phyloP scores from a whole-genome alignment of 2,329 filamentous ascomycete genomes.

The Mariannaea elegans region DNA sequence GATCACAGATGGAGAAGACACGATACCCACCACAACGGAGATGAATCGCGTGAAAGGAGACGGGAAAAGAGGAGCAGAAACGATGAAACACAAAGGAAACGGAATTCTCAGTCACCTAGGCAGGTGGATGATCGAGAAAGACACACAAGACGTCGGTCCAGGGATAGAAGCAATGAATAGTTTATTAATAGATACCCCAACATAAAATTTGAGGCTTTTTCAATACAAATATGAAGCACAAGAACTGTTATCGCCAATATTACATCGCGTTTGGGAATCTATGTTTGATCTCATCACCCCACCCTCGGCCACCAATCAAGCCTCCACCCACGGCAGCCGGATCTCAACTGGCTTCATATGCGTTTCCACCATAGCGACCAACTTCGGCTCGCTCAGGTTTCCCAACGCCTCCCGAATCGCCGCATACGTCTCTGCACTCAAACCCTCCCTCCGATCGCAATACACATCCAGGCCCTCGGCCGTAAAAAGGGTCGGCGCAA shows the following conservation, averaged over 20 bases:
- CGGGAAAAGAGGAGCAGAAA: conserved; percentile 17
- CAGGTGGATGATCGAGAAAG: conserved; percentile 17
- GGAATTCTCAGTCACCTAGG: conserved; percentile 28
- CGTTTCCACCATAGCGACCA: conserved; percentile 60
- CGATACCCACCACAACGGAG: not conserved
- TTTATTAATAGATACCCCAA: conserved; percentile 27
- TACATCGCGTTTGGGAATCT: not conserved
- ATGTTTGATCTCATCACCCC: not conserved
- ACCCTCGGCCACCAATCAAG: conserved; percentile 8
- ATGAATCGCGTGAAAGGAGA: conserved; percentile 4
- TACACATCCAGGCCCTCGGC: conserved; percentile 85
- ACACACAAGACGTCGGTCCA: conserved; percentile 17
- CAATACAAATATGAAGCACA: not conserved
- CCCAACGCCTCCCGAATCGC: conserved; percentile 63
- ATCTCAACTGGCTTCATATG: conserved; percentile 63
- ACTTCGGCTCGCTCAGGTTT: conserved; percentile 57
- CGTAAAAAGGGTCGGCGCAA: conserved; percentile 84
- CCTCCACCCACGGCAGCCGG: conserved; percentile 58
- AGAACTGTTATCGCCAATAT: not conserved
- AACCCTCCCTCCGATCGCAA: conserved; percentile 67
- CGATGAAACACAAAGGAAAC: conserved; percentile 20
- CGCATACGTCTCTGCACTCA: conserved; percentile 65
- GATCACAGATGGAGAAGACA: conserved; percentile 16
- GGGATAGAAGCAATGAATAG: conserved; percentile 19
- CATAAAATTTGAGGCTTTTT: too few species aligned